Evolutionary conservation across 177 flowering plant species (phyloP).

Genomic region (Vitis hybrid): DNA sequence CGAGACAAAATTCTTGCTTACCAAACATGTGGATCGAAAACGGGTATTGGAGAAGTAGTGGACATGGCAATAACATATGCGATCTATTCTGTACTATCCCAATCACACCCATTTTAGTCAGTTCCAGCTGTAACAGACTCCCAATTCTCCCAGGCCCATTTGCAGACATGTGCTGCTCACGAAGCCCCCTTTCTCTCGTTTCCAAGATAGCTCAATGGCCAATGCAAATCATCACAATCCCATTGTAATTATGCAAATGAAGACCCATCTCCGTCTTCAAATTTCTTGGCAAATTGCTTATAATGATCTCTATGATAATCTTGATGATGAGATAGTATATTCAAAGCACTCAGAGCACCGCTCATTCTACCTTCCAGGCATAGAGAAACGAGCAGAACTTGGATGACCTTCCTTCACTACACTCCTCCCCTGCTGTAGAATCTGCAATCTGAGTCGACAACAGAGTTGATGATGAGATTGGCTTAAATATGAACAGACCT

Average conservation of each 20-base stretch:
- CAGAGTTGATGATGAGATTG: slow-evolving; percentile 13
- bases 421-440: slow-evolving; percentile 13
- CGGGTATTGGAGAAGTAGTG: slow-evolving; percentile 2
- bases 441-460: slow-evolving; percentile 6
- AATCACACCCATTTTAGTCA: slow-evolving; percentile 5
- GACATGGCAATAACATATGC: neutral
- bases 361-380: slow-evolving; percentile 39
- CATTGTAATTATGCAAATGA: neutral
- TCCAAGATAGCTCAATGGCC: neutral
- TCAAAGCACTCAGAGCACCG: neutral
- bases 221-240: neutral
- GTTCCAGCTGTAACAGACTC: slow-evolving; percentile 4
- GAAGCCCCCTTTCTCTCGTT: neutral
- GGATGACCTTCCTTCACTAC: slow-evolving; percentile 17
- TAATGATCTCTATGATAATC: neutral
- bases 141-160: slow-evolving; percentile 15
- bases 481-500: slow-evolving; percentile 45
- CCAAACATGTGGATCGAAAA: neutral
- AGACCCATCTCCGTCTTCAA: neutral
- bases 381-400: slow-evolving; percentile 29
- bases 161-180: slow-evolving; percentile 1
- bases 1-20: neutral
- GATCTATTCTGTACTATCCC: slow-evolving; percentile 22
- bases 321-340: neutral
- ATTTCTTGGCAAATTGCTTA: neutral